Base-by-base conservation (phyloP, 2,329 filamentous ascomycete species). In the Cyphellophora europaea region DNA sequence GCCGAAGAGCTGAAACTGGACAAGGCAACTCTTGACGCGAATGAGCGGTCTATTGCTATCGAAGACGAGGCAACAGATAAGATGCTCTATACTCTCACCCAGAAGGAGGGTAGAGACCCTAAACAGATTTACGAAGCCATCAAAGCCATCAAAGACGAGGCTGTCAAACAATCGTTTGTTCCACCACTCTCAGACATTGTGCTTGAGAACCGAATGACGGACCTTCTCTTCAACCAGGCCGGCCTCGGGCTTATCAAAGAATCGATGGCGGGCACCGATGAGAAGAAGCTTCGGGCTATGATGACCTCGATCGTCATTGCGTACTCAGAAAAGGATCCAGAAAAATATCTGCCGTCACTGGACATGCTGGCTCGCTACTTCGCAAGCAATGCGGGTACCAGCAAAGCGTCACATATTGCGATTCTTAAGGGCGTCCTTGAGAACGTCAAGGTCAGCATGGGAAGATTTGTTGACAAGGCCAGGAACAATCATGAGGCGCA, bases 41-140 rank as follows among this genome's bases (percentile, higher is more conserved):
- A 43, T n/a, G 19, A 34, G 11, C 42, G 44, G 21, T 47, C 42
- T 29, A 39, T 43, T 13, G 43, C 42, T 31, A 36, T 44, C 10
- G 44, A 47, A 36, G 44, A 37, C 32, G 37, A 41, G 27, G 42
- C 43, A 10, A 44, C 44, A 42, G 18, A 32, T n/a, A 39, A 41
- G 29, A 30, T 40, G 21, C 12, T n/a, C n/a, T n/a, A n/a, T n/a
- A n/a, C n/a, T n/a, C n/a, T n/a, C 10, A 25, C 21, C 10, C 21
- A 10, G 10, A 25, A 10, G 21, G 10, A 10, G 10, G 10, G 10
- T n/a, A 25, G 21, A 25, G 10, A 10, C 10, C 21, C 21, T 10
- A 33, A 36, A 6, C 36, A 33, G 14, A 28, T 45, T n/a, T 16
- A 25, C 2, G 36, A 35, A 8, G 33, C 37, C 6, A 33, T 45